Evolutionary conservation across 2,329 filamentous ascomycete genomes (phyloP).

Genomic region (Claviceps sp.): DNA sequence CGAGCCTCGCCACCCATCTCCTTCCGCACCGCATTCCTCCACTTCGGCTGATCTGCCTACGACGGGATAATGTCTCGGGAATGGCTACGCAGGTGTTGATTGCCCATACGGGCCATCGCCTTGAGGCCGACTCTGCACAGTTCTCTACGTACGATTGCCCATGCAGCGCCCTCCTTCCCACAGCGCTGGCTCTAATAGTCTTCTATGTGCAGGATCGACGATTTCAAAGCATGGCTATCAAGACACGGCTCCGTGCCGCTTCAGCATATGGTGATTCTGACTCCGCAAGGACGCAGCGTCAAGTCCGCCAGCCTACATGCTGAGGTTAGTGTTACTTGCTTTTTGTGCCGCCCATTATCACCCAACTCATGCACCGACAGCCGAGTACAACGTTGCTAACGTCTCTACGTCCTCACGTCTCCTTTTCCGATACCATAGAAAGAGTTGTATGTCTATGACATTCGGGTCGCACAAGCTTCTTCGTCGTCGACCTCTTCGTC

Average conservation of each 20-base stretch:
- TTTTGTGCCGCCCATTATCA: neutral
- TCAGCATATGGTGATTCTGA: conserved; percentile 77
- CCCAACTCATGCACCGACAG: neutral
- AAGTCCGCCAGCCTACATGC: conserved; percentile 66
- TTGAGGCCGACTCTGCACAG: conserved; percentile 62
- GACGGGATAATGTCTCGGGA: conserved; percentile 38
- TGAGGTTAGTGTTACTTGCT: conserved; percentile 44
- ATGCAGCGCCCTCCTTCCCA: too few relatives aligned
- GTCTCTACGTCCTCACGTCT: neutral
- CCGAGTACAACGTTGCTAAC: neutral
- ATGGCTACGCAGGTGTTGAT: conserved; percentile 89
- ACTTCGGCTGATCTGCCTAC: conserved; percentile 9
- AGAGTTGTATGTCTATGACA: conserved; percentile 88
- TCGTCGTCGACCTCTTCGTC: conserved; percentile 26
- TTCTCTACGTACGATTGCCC: conserved; percentile 51
- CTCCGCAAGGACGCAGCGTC: conserved; percentile 68
- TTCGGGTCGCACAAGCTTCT: conserved; percentile 52
- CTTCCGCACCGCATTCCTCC: neutral
- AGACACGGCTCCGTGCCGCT: conserved; percentile 59
- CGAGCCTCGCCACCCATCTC: neutral
- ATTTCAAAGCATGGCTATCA: conserved; percentile 69
- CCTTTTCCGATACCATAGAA: conserved; percentile 35
- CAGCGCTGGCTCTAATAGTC: neutral
- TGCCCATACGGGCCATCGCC: conserved; percentile 81
- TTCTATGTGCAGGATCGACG: conserved; percentile 52